A percentile compares a stretch with the other conserved stretches of the same genome.
Conservation (phyloP, 2,329 filamentous ascomycete species). For the Fusarium heterosporum region DNA sequence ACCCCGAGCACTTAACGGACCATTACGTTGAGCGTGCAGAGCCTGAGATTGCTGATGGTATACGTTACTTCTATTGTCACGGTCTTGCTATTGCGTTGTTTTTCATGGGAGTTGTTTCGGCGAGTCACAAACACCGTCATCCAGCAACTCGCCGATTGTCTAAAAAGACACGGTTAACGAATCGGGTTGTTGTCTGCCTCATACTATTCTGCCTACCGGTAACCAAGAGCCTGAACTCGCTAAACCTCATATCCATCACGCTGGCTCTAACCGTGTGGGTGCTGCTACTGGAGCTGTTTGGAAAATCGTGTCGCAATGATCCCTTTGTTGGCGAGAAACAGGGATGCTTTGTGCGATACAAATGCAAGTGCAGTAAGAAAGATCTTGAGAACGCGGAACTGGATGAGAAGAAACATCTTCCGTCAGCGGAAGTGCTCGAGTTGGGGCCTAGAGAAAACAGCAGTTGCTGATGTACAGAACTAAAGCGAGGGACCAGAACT, state of each 20-base stretch:
- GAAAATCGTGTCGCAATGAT: constrained; percentile 59
- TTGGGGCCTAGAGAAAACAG: constrained; percentile 42
- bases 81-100: constrained; percentile 67
- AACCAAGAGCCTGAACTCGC: constrained; percentile 58
- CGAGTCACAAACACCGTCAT: constrained; percentile 67
- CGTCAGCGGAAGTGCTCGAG: constrained; percentile 39
- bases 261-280: constrained; percentile 60
- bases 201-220: constrained; percentile 67
- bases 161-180: constrained; percentile 63
- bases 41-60: constrained; percentile 61
- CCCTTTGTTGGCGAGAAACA: constrained; percentile 56
- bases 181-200: constrained; percentile 62
- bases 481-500: not conserved
- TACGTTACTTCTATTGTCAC: constrained; percentile 74
- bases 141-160: constrained; percentile 60
- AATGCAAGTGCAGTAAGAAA: constrained; percentile 55
- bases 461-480: constrained; percentile 38
- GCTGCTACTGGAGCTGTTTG: constrained; percentile 62
- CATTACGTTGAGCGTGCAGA: constrained; percentile 63
- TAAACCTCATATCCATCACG: constrained; percentile 60
- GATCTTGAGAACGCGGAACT: constrained; percentile 50
- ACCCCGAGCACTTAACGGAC: constrained; percentile 62
- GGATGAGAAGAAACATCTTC: constrained; percentile 47
- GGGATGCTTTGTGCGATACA: constrained; percentile 54
- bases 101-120: constrained; percentile 66